Conservation (phyloP, 176 grass and related monocot genomes). For the Carex kokanica region DNA sequence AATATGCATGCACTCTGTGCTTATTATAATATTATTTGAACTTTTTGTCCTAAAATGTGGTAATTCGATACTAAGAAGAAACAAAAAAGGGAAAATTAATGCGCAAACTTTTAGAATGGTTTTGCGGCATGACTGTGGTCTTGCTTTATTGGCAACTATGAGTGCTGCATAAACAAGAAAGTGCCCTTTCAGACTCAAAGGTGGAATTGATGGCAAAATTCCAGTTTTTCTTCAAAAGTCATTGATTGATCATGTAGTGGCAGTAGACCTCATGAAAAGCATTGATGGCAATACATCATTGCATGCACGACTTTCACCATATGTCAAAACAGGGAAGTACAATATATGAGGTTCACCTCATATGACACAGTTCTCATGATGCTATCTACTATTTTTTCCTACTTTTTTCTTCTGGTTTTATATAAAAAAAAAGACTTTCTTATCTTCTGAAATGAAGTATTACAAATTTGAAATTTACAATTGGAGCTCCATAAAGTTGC, state of each 20-base stretch:
- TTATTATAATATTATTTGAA: too few relatives aligned
- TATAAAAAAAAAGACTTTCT: not conserved
- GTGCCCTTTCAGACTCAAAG: not conserved
- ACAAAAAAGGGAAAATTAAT: too few relatives aligned
- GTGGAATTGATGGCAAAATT: not conserved
- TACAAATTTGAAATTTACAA: not conserved
- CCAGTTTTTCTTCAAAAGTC: not conserved
- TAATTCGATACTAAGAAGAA: too few relatives aligned
- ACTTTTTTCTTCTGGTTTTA: too few relatives aligned
- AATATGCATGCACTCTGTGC: too few relatives aligned
- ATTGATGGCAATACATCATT: slow-evolving; percentile 12
- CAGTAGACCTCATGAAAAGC: not conserved
- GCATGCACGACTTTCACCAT: slow-evolving; percentile 4
- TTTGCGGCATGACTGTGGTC: not conserved
- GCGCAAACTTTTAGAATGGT: too few relatives aligned
- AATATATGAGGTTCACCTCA: not conserved
- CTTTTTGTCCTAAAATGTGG: too few relatives aligned
- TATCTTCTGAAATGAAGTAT: not conserved
- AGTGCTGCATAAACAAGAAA: not conserved
- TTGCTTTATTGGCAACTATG: not conserved
- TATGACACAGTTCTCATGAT: not conserved
- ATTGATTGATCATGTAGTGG: slow-evolving; percentile 12
- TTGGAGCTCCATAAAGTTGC: not conserved
- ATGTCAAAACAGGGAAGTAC: not conserved
- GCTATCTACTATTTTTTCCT: not conserved